Conservation (phyloP, 2,329 filamentous ascomycete species). For the Xylariales sp. region DNA sequence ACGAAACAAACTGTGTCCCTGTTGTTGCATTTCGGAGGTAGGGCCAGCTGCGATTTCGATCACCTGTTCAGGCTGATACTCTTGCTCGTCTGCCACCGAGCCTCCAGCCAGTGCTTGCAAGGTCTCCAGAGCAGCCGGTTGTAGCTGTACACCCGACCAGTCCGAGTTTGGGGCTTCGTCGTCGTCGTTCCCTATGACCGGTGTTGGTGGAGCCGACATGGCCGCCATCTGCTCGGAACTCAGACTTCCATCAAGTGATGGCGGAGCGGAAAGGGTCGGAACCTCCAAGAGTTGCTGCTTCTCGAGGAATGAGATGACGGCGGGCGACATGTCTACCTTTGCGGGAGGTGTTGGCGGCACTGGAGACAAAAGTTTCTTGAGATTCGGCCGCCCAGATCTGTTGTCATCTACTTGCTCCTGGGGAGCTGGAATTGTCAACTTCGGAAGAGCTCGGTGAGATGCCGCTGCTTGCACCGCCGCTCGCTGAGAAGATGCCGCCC, state of each 20-base stretch:
- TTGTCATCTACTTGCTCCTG: slow-evolving; percentile 28
- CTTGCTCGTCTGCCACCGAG: slow-evolving; percentile 50
- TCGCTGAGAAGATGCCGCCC: slow-evolving; percentile 34
- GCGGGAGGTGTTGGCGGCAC: slow-evolving; percentile 60
- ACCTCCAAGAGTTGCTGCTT: slow-evolving; percentile 58
- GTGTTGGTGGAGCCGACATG: slow-evolving; percentile 81
- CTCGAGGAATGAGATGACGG: slow-evolving; percentile 67
- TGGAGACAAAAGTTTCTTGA: slow-evolving; percentile 51
- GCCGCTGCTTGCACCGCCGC: slow-evolving; percentile 30
- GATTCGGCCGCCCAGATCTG: slow-evolving; percentile 40
- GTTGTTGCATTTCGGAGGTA: slow-evolving; percentile 48
- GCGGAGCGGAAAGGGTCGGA: slow-evolving; percentile 73
- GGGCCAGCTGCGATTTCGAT: slow-evolving; percentile 45
- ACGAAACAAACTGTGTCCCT: slow-evolving; percentile 46
- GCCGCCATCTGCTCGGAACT: slow-evolving; percentile 82
- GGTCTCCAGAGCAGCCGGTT: slow-evolving; percentile 75
- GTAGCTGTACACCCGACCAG: slow-evolving; percentile 72
- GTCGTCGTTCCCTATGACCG: slow-evolving; percentile 59
- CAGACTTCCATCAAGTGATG: slow-evolving; percentile 84
- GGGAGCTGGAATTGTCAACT: slow-evolving; percentile 48
- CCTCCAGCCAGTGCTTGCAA: slow-evolving; percentile 67
- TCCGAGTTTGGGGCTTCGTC: slow-evolving; percentile 52
- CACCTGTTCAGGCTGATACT: slow-evolving; percentile 54
- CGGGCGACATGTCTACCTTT: slow-evolving; percentile 71
- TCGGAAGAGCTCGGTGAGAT: slow-evolving; percentile 36